Base-by-base conservation (phyloP, 768 basidiomycete species). In the Macrocybe gigantea region DNA sequence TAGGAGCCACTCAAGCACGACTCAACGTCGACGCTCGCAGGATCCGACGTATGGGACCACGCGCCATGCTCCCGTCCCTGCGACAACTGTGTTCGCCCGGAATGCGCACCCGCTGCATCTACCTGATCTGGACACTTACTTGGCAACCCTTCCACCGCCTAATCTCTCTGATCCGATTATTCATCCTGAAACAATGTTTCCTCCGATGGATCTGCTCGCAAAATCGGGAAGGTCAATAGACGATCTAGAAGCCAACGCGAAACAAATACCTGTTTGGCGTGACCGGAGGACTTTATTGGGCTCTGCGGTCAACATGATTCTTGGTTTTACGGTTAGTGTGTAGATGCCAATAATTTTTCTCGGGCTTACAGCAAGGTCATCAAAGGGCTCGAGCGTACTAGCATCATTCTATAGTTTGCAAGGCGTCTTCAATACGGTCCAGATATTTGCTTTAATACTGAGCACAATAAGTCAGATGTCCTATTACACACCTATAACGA, bases 401-500 rank as follows among this genome's bases (percentile, higher is more conserved):
- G 78, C 83, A 5, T 74, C 78, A 1, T 85, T 79, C 53, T 88
- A 87, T 57, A 85, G 83, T 59, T 60, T 86, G 14, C 80, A 83
- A 56, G 84, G 85, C 36, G 67, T 87, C 7, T 70, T 78, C 45
- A 83, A 84, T 52, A 83, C 80, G 0, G 62, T 88, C 0, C 85
- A 88, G 57, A 73, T 88, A 33, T 85, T 87, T 60, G 84, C 85
- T 0, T 65, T 88, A 29, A 72, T 88, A 38, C 60, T 88, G 49
- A 80, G 74, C 49, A 85, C 84, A 2, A 75, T 86, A 50, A 75
- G 85, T 85, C 56, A 36, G 65, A 36, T 33, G 31, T 6, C 12
- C 9, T 12, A 10, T 44, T 34, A 8, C 34, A 3, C 13, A 11
- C 43, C 33, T 34, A 10, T 38, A 47, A 36, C 12, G 1, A 5